Base-by-base conservation (phyloP, 495 filamentous ascomycete species). In the Penicillium daleae region DNA sequence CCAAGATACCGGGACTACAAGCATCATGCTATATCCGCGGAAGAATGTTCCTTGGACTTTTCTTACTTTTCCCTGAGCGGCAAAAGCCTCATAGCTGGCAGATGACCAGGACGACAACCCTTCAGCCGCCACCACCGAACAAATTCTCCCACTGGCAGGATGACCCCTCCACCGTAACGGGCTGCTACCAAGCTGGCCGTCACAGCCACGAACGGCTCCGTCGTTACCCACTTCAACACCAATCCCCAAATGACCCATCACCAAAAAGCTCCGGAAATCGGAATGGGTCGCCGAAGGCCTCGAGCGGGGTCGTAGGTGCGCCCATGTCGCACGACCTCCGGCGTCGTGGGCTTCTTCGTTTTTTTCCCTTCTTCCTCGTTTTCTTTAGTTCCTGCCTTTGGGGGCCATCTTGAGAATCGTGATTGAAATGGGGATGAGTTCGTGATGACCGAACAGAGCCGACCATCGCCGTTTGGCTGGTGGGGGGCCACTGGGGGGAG, bases 231-330 rank as follows among this genome's bases (percentile, higher is more conserved):
- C 42, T 46, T 9, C 37, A 40, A 15, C 37, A 2, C 15, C 37
- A 17, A 46, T 22, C 42, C 42, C 42, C 19, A 46, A 46, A 13
- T 54, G 29, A 21, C 31, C 31, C 29, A 32, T 54, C 51, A 24
- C 35, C 27, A 3, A 22, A 32, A 31, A 54, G 51, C 51, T 31
- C 51, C 51, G 51, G 51, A 54, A 54, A 54, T n/a, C 51, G 51
- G 51, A 54, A 19, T 22, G 15, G 51, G 21, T 33, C 51, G 31
- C 19, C 51, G 8, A 24, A 29, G 15, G 27, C n/a, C 51, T 52
- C 46, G 46, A 50, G 46, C 46, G 46, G 46, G 46, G 46, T 50
- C n/a, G 15, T 24, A 49, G 10, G 6, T 46, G 42, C n/a, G 22
- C 12, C 46, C 24, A 50, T 50, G 24, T 50, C 46, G 46, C 46